Base-by-base conservation (phyloP, 352 stramenopile genomes). In the Globisporangium lucens region DNA sequence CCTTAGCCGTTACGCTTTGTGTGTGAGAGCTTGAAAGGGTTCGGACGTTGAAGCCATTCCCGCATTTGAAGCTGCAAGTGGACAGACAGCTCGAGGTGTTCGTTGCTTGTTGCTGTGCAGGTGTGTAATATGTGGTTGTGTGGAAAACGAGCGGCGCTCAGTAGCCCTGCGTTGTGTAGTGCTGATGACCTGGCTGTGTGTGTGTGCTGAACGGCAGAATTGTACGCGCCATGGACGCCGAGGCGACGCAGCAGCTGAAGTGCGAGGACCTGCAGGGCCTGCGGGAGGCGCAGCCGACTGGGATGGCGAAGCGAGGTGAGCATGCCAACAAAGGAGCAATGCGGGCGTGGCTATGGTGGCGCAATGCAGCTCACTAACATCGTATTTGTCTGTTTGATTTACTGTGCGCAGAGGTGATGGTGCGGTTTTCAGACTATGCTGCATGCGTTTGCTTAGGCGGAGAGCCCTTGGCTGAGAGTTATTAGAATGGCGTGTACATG, bases 271-370 rank as follows among this genome's bases (percentile, higher is more conserved):
- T 15, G 2, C 36, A 35, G 46, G 56, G 30, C 12, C 60, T 49
- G n/a, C 27, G 27, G 46, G 33, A 47, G 6, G 33, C 33, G 56
- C 33, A 61, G 4, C 10, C 33, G 33, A 10, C 13, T 2, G 33
- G 10, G 9, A 36, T 57, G 41, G 15, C n/a, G 20, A 68, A 68
- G 53, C 63, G 63, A 68, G 63, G 63, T 63, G 53, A 56, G 53
- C 0, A 38, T n/a, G 20, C 4, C 12, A 17, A 12, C 10, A 52
- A 5, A 36, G 17, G 12, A 29, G 2, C n/a, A 58, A 12, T 17
- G 33, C 33, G 3, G 15, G 0, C 47, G 6, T 46, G 7, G 24
- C 20, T 33, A 4, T 56, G 6, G 10, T 33, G 51, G 10, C 12
- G 17, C 38, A 46, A 10, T 33, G 4, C 9, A 55, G 6, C 22